Evolutionary conservation across 129 eudicot species (phyloP), one percentile per base, ranked within the genome.

Genomic region (Tagetes patula): DNA sequence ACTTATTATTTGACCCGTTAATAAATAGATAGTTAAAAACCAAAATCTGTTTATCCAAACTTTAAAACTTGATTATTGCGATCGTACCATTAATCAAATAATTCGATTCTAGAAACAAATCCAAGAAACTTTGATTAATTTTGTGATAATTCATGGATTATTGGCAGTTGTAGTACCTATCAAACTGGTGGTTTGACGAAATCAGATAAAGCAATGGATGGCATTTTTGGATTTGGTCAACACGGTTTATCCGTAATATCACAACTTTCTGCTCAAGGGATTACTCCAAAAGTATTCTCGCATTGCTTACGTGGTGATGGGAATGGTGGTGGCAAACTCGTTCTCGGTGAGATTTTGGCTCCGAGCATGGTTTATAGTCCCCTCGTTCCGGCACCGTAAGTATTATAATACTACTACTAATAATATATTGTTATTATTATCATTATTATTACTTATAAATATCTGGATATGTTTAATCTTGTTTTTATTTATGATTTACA

Each of bases 231-330:
- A 7, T 90, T 95, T 73, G 96, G 97, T 45, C 94, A 84, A 82
- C 89, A 88, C 66, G 81, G 85, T 33, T 78, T 87, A n/a, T 95
- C 99, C 12, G 87, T 95, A 9, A 73, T 90, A 49, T 90, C 99
- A 43, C 99, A 95, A 74, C 78, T 90, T 14, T 83, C 96, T 31
- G 81, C 99, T 38, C 89, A 82, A 71, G 91, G 99, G 67, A 85
- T 95, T 75, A 91, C 99, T 47, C 97, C 99, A 6, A 88, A 84
- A 70, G 86, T 88, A 40, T 95, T 95, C 72, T 95, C 99, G 34
- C 99, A 95, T 81, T 95, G 99, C 89, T 82, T 95, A 77, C 88
- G 78, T 73, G 99, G 99, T 65, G 94, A 86, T 60, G 99, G 89
- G 41, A 79, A 67, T 52, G 99, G 99, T 76, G 99, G 99, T 38